Percentiles rank a stretch among this genome's conserved stretches.
Conservation (phyloP, 306 rosid genomes). For the Medicago ruthenica region DNA sequence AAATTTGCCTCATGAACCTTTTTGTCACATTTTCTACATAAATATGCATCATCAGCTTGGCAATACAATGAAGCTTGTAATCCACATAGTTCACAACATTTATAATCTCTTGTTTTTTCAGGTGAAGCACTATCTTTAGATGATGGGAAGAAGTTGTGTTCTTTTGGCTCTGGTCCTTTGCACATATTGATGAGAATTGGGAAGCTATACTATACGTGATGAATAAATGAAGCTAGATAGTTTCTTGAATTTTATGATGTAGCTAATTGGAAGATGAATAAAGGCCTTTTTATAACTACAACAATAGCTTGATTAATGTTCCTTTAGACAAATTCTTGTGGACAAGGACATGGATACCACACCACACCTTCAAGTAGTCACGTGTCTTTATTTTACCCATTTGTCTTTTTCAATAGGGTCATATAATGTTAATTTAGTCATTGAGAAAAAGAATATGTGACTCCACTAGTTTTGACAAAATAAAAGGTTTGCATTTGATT, state of each 20-base stretch:
- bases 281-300: conserved; percentile 41
- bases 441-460: conserved; percentile 36
- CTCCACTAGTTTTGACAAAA: conserved; percentile 53
- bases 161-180: conserved; percentile 55
- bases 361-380: conserved; percentile 43
- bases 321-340: conserved; percentile 32
- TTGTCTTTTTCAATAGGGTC: conserved; percentile 19
- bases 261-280: conserved; percentile 21
- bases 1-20: conserved; percentile 81
- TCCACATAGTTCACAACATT: conserved; percentile 73
- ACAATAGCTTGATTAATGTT: conserved; percentile 6
- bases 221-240: conserved; percentile 14
- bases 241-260: conserved; percentile 31
- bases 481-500: conserved; percentile 35
- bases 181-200: conserved; percentile 56
- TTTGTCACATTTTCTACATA: conserved; percentile 75
- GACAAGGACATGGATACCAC: conserved; percentile 55
- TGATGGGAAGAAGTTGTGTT: not conserved
- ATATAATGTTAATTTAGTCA: conserved; percentile 36
- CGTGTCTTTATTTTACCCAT: conserved; percentile 34
- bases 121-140: conserved; percentile 33
- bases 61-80: conserved; percentile 71
- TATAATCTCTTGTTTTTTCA: conserved; percentile 8
- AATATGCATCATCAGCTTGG: conserved; percentile 75
- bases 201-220: conserved; percentile 27